Evolutionary conservation across 768 basidiomycete species (phyloP).

Genomic region (Mrakia gelida): DNA sequence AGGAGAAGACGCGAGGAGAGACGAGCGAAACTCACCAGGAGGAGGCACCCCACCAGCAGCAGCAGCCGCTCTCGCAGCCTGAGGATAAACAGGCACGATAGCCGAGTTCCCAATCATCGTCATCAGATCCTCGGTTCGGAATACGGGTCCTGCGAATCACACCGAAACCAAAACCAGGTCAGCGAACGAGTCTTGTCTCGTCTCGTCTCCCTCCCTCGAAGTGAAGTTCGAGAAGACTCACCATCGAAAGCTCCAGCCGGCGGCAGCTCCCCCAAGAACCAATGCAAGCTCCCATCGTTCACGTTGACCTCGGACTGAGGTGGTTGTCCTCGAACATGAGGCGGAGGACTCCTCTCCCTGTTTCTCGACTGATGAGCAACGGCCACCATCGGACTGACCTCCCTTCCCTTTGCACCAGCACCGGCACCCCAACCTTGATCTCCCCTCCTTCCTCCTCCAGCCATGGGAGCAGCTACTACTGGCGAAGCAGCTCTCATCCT

Average conservation of each 20-base stretch:
- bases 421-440: constrained; percentile 1
- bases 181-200: no score
- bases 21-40: no score
- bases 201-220: no score
- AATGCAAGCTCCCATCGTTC: constrained; percentile 50
- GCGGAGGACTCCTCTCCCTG: constrained; percentile 38
- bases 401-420: background rate
- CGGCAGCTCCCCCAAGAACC: constrained; percentile 80
- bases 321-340: constrained; percentile 36
- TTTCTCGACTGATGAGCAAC: background rate
- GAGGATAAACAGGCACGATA: constrained; percentile 5
- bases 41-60: no score
- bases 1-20: background rate
- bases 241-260: constrained; percentile 73
- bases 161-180: constrained; percentile 27
- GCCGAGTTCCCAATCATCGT: constrained; percentile 47
- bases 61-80: background rate
- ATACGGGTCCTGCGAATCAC: constrained; percentile 67
- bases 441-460: background rate
- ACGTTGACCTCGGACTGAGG: constrained; percentile 27
- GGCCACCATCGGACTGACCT: constrained; percentile 27
- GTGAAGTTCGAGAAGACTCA: no score
- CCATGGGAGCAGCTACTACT: no score
- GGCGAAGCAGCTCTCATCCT: constrained; percentile 30
- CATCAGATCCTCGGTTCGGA: constrained; percentile 86